Conservation (phyloP, 345 rosid genomes). For the Boechera stricta region DNA sequence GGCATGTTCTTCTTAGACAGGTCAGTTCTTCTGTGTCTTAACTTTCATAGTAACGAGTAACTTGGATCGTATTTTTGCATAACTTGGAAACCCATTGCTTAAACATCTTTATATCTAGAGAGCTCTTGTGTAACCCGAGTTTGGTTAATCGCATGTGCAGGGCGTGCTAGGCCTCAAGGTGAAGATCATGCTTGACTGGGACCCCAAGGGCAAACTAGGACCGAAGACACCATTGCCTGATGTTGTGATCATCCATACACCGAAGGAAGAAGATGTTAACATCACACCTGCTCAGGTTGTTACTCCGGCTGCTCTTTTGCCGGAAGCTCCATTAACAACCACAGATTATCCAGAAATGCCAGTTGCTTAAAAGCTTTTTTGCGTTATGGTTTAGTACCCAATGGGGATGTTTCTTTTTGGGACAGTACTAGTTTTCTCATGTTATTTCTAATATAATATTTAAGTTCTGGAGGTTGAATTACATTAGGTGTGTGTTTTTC, state of each 20-base stretch:
- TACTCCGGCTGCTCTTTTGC: neutral
- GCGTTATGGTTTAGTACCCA: neutral
- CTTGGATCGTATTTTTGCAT: no score
- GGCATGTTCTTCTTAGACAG: conserved; percentile 92
- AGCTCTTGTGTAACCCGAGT: neutral
- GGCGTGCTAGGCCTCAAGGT: conserved; percentile 93
- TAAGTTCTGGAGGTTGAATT: neutral
- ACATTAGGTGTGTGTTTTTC: neutral
- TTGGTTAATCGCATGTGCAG: conserved; percentile 39
- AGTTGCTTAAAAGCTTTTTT: conserved; percentile 22
- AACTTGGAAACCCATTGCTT: neutral
- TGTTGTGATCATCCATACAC: conserved; percentile 75
- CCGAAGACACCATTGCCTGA: conserved; percentile 82
- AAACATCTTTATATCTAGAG: no score
- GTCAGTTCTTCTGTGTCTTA: conserved; percentile 40
- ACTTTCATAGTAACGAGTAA: neutral
- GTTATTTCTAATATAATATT: neutral
- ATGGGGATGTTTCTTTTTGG: neutral
- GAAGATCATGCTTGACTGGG: conserved; percentile 89
- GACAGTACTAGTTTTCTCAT: conserved; percentile 8
- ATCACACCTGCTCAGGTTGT: conserved; percentile 21
- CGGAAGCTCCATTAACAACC: conserved; percentile 16
- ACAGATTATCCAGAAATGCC: conserved; percentile 25
- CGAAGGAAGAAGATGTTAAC: conserved; percentile 74
- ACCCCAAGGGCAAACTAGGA: conserved; percentile 84